Evolutionary conservation across 2,329 filamentous ascomycete genomes (phyloP).

Genomic region (Beauveria sp.): DNA sequence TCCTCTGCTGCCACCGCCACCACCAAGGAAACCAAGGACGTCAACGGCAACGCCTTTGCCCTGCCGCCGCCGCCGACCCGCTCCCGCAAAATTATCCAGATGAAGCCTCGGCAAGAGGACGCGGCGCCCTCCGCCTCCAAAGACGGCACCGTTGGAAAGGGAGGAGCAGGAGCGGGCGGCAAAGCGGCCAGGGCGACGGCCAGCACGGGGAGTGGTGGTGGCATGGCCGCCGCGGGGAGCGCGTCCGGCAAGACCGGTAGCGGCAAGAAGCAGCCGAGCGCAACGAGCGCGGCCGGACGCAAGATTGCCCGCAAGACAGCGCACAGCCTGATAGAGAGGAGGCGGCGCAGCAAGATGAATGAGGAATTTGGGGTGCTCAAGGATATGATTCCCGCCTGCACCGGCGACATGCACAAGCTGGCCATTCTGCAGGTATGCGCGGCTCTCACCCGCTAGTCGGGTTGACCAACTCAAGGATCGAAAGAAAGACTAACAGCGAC

Average conservation of each 20-base stretch:
- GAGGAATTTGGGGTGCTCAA: constrained; percentile 93
- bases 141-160: constrained; percentile 14
- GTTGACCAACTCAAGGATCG: background rate
- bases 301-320: constrained; percentile 96
- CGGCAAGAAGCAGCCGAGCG: constrained; percentile 71
- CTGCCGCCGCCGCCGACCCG: constrained; percentile 88
- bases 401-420: constrained; percentile 97
- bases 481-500: background rate
- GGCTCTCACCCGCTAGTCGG: no score
- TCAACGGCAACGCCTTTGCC: constrained; percentile 49
- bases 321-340: constrained; percentile 86
- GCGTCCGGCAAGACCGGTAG: constrained; percentile 21
- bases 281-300: constrained; percentile 75
- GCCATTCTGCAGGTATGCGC: constrained; percentile 77
- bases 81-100: constrained; percentile 94
- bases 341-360: constrained; percentile 94
- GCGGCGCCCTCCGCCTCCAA: constrained; percentile 21
- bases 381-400: constrained; percentile 90
- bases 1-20: constrained; percentile 37
- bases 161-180: background rate
- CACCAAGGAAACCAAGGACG: constrained; percentile 44
- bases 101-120: constrained; percentile 62
- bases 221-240: constrained; percentile 4
- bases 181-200: constrained; percentile 17
- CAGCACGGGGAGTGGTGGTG: constrained; percentile 11